Base-by-base conservation (phyloP, 1,284 basidiomycete species). In the Marasmius oreades region DNA sequence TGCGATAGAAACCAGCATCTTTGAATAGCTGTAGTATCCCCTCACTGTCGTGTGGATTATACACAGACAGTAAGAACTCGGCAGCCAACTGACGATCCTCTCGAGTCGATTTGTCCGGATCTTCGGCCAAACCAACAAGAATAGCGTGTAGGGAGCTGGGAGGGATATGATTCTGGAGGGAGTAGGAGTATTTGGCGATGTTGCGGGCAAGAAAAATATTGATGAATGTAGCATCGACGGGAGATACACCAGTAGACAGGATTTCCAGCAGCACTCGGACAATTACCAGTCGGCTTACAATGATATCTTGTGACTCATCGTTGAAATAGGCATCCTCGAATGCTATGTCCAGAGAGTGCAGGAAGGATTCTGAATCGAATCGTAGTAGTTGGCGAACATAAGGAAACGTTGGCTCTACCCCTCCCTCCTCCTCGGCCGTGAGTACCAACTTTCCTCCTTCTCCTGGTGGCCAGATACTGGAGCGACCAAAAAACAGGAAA, bases 141-240 rank as follows among this genome's bases (percentile, higher is more conserved):
- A 98, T 85, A 43, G 76, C 77, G 61, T 94, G 88, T 4, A 95
- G 77, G 1, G 82, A 77, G 44, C 81, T 86, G 2, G 83, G 85
- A 0, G 85, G 72, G 37, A 95, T 78, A 56, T 81, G 74, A 10
- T 31, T 31, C n/a, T 42, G n/a, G 58, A 98, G 81, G 71, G 90
- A 95, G 71, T 98, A 95, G 0, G 90, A 88, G 70, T 98, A 99
- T 73, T 98, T 99, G 0, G 97, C 93, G 14, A 97, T 84, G 69
- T 98, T 99, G 57, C 95, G 89, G 1, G 97, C 93, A 57, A 98
- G 83, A 71, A 99, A 99, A 62, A 99, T 98, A 68, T 95, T 86
- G 51, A 96, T 79, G 69, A 99, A 93, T 2, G 90, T 93, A 52
- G 77, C 73, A 66, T 92, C 92, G 34, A 78, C 73, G 14, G 83